A percentile compares a stretch with the other conserved stretches of the same genome.
These are phyloP conservation scores for Magnolia officinalis DNA, from an alignment of 164 flowering plant species.

Conservation along the genomic window DNA sequence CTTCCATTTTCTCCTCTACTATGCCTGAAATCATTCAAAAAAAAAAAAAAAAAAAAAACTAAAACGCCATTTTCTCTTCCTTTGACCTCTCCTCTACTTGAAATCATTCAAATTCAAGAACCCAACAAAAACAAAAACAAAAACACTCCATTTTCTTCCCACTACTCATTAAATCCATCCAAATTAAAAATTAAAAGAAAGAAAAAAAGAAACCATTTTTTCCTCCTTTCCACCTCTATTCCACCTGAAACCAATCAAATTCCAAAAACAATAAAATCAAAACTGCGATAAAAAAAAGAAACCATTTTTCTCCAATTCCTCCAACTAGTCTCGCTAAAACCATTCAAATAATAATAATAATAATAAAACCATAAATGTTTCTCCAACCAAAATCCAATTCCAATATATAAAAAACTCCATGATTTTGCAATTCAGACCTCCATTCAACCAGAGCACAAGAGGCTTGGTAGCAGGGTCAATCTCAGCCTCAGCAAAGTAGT, in stretches of 20 bases:
- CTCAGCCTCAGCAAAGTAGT: conserved; percentile 76
- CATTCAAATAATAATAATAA: neutral
- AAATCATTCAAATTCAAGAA: neutral
- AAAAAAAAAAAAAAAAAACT: neutral
- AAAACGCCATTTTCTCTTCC: neutral
- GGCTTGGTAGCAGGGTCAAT: conserved; percentile 60
- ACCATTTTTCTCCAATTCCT: neutral
- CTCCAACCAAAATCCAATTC: neutral
- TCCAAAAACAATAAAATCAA: too few relatives aligned
- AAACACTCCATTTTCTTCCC: too few relatives aligned
- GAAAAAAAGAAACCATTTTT: neutral
- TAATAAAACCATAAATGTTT: neutral
- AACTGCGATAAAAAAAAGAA: neutral
- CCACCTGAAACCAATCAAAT: neutral
- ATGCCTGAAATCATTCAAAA: neutral
- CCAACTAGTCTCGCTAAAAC: neutral
- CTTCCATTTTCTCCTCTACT: neutral
- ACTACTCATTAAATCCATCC: neutral
- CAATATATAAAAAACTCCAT: neutral
- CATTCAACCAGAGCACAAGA: conserved; percentile 76
- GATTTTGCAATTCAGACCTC: conserved; percentile 38
- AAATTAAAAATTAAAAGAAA: too few relatives aligned
- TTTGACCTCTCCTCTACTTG: neutral
- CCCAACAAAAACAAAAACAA: too few relatives aligned
- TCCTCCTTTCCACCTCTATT: too few relatives aligned